Base-by-base conservation (phyloP, 169 alveolate species). In the Babesia ovis region DNA sequence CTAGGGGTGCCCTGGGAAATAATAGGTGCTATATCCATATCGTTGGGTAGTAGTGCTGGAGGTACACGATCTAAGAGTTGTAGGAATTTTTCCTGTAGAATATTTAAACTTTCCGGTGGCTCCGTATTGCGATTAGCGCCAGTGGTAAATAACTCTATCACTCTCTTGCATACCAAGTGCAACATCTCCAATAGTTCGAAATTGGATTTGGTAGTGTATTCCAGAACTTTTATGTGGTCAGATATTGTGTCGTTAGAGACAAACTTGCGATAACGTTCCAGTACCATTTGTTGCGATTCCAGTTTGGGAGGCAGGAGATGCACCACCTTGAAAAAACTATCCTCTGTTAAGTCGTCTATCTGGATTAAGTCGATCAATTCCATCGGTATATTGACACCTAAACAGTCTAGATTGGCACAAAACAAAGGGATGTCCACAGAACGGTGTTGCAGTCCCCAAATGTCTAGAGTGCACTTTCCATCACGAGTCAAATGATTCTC, bases 321-420 rank as follows among this genome's bases (percentile, higher is more conserved):
- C 31, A 54, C 70, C 43, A 68, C 56, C 67, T 57, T 68, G 37
- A 68, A 51, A 22, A 57, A 68, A 6, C 32, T 9, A n/a, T 42
- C 56, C 25, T 22, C 29, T 22, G 57, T 4, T 14, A 68, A 34
- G 12, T 18, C 14, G 5, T 68, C 58, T 1, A 68, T 45, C 4
- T 42, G 23, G 6, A 54, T 68, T 5, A 2, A 6, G 0, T 29
- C 45, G 3, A 56, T 68, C 41, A 68, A 16, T 8, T 12, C 42
- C 27, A 37, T 35, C 42, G 70, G 72, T 51, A 70, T 50, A 14
- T 25, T 18, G 4, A 79, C 62, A 16, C 77, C 83, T 31, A 79
- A 31, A 8, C 43, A 9, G 45, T 79, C 64, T 23, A 79, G 59
- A 62, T 59, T 59, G 5, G 32, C 9, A 48, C 82, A 79, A 22